Evolutionary conservation across 2,329 filamentous ascomycete species (phyloP).

Genomic region (Dothideomycetes sp.): DNA sequence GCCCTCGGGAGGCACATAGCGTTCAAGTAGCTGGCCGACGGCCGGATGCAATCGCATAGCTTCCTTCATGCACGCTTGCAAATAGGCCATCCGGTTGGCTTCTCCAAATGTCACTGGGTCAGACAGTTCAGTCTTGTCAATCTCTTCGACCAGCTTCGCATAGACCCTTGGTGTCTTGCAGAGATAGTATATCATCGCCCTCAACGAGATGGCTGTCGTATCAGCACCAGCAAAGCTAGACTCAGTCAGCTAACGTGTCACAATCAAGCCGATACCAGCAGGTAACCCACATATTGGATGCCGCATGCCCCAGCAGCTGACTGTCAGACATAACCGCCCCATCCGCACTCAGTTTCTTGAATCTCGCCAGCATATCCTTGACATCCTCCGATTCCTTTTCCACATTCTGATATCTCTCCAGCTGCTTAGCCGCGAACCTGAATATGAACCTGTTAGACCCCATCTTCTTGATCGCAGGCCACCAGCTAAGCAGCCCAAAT

Average conservation of each 20-base stretch:
- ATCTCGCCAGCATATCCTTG: too few species aligned
- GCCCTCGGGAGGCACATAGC: slow-evolving; percentile 22
- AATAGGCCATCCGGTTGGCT: slow-evolving; percentile 24
- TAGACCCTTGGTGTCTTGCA: slow-evolving; percentile 20
- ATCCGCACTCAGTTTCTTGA: too few species aligned
- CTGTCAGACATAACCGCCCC: too few species aligned
- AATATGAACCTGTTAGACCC: slow-evolving; percentile 4
- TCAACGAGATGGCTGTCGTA: slow-evolving; percentile 30
- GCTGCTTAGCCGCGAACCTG: background rate
- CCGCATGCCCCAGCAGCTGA: too few species aligned
- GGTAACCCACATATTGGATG: too few species aligned
- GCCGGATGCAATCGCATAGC: slow-evolving; percentile 37
- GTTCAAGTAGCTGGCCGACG: slow-evolving; percentile 23
- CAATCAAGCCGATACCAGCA: background rate
- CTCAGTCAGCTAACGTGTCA: background rate
- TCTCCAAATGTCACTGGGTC: slow-evolving; percentile 16
- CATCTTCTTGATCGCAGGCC: background rate
- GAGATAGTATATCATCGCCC: slow-evolving; percentile 29
- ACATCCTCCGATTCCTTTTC: slow-evolving; percentile 18
- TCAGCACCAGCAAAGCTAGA: slow-evolving; percentile 23
- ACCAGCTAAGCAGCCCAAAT: too few species aligned
- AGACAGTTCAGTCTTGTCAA: slow-evolving; percentile 21
- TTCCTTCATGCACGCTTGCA: slow-evolving; percentile 44
- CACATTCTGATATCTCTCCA: slow-evolving; percentile 15
- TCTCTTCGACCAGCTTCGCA: slow-evolving; percentile 26